Evolutionary conservation across 495 filamentous ascomycete genomes (phyloP).

Genomic region (Lindgomyces ingoldianus): DNA sequence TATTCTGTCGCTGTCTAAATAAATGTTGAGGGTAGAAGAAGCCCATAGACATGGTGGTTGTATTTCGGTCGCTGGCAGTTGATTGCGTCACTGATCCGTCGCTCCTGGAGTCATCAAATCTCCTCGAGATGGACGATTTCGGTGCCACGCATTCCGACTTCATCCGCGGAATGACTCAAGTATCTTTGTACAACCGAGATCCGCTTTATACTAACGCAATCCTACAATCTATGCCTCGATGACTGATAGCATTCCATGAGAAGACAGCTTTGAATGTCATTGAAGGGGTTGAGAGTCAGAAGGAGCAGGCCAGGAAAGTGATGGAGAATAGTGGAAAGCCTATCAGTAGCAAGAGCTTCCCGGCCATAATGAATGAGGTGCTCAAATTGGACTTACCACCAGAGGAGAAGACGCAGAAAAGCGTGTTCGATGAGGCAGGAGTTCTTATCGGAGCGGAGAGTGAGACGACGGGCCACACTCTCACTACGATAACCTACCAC

Average conservation of each 20-base stretch:
- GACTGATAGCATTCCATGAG: neutral
- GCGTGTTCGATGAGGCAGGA: neutral
- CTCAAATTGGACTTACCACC: neutral
- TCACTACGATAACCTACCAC: neutral
- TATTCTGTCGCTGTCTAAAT: neutral
- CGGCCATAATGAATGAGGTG: slow-evolving; percentile 16
- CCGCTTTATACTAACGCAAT: neutral
- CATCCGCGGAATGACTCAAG: neutral
- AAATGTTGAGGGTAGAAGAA: slow-evolving; percentile 33
- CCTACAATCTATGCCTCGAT: neutral
- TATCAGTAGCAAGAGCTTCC: slow-evolving; percentile 3
- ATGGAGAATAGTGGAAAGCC: neutral
- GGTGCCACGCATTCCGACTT: slow-evolving; percentile 1
- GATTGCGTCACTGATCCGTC: slow-evolving; percentile 45
- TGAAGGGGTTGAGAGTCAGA: neutral
- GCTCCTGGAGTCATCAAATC: slow-evolving; percentile 42
- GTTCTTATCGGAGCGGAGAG: neutral
- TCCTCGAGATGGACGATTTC: slow-evolving; percentile 44
- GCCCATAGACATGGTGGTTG: slow-evolving; percentile 41
- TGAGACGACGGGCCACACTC: neutral
- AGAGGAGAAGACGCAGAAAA: slow-evolving; percentile 1
- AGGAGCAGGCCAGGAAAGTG: slow-evolving; percentile 2
- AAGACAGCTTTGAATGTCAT: neutral
- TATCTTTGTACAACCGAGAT: neutral
- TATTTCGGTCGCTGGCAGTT: slow-evolving; percentile 44